Evolutionary conservation across 176 grass and related monocot species (phyloP).

Genomic region (Avena eriantha): DNA sequence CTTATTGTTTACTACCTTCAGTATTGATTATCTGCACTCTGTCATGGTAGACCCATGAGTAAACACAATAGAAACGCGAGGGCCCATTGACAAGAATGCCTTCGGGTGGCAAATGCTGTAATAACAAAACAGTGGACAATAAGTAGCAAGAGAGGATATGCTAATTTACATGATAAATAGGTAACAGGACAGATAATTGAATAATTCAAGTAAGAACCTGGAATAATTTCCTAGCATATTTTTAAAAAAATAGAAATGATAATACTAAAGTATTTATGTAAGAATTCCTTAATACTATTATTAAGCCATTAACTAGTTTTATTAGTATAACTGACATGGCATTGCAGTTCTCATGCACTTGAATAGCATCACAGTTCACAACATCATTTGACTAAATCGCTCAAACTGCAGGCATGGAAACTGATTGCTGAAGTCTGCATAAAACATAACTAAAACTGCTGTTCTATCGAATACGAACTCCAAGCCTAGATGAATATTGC

Average conservation of each 20-base stretch:
- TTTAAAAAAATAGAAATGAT: neutral
- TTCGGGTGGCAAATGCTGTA: constrained; percentile 36
- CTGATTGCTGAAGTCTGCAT: neutral
- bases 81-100: constrained; percentile 28
- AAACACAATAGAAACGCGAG: constrained; percentile 29
- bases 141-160: constrained; percentile 11
- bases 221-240: neutral
- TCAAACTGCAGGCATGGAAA: neutral
- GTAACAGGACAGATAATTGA: neutral
- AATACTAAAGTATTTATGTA: neutral
- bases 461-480: neutral
- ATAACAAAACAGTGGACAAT: constrained; percentile 18
- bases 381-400: neutral
- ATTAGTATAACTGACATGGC: neutral
- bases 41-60: constrained; percentile 32
- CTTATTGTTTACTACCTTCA: constrained; percentile 11
- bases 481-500: neutral
- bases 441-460: neutral
- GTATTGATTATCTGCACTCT: neutral
- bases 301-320: neutral
- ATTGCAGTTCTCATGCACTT: neutral
- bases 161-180: neutral
- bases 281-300: neutral
- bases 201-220: neutral
- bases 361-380: constrained; percentile 1